Conservation (phyloP, 164 flowering plant species). For the Houttuynia cordata region DNA sequence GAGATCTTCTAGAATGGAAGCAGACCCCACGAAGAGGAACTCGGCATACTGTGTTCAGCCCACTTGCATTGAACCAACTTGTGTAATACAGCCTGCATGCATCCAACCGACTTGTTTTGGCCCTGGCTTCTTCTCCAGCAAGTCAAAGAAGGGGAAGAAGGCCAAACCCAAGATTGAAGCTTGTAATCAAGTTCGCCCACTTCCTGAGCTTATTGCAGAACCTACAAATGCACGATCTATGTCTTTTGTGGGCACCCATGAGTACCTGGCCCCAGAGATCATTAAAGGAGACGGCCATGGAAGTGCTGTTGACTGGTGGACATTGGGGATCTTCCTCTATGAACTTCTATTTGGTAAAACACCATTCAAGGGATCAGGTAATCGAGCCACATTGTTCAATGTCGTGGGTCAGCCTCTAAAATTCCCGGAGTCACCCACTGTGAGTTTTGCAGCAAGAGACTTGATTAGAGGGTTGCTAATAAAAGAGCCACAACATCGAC, state of each 20-base stretch:
- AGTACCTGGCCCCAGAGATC: conserved; percentile 86
- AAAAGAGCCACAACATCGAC: conserved; percentile 84
- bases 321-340: conserved; percentile 77
- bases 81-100: conserved; percentile 59
- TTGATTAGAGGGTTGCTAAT: conserved; percentile 78
- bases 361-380: conserved; percentile 79
- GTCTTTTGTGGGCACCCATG: conserved; percentile 93
- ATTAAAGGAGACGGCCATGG: conserved; percentile 94
- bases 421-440: conserved; percentile 68
- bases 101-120: conserved; percentile 67
- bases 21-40: conserved; percentile 24
- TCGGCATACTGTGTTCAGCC: conserved; percentile 58
- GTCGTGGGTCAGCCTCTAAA: conserved; percentile 78
- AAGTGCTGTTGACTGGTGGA: conserved; percentile 98
- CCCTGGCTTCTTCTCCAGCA: conserved; percentile 49
- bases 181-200: conserved; percentile 40
- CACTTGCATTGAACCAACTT: conserved; percentile 50
- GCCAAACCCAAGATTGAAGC: conserved; percentile 32
- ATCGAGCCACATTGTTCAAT: conserved; percentile 70
- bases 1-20: conserved; percentile 31
- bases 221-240: conserved; percentile 82
- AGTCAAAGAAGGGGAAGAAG: conserved; percentile 50
- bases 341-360: conserved; percentile 82
- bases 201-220: conserved; percentile 81
- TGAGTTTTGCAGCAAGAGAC: conserved; percentile 83